Conservation (phyloP, 768 basidiomycete species). For the Austroboletus eburneus region DNA sequence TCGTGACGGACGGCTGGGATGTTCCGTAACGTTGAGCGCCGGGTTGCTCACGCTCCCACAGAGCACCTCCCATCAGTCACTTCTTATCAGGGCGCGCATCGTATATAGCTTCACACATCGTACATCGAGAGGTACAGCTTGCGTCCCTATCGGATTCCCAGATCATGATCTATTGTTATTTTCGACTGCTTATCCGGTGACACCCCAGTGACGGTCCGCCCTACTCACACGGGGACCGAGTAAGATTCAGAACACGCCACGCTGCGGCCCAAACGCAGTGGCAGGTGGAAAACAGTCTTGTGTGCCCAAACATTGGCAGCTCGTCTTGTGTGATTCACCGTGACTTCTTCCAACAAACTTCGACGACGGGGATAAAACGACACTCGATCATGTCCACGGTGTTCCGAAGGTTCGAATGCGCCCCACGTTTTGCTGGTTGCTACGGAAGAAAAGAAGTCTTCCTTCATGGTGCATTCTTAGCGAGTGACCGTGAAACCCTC, state of each 20-base stretch:
- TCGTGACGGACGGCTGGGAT: not conserved
- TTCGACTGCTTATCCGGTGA: constrained; percentile 18
- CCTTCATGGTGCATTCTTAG: constrained; percentile 24
- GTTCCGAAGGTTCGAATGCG: constrained; percentile 16
- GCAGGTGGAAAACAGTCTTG: constrained; percentile 1
- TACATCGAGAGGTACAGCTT: constrained; percentile 22
- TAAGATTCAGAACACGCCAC: constrained; percentile 9
- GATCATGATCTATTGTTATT: constrained; percentile 21
- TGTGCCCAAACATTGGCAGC: not conserved
- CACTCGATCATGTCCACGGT: constrained; percentile 21
- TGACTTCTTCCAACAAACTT: constrained; percentile 1
- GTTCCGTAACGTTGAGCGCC: constrained; percentile 12
- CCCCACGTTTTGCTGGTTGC: constrained; percentile 28
- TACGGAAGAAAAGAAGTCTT: constrained; percentile 31
- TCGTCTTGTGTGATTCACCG: not conserved
- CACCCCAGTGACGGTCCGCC: constrained; percentile 23
- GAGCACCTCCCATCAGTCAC: constrained; percentile 46
- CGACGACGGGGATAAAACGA: constrained; percentile 17
- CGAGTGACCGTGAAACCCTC: constrained; percentile 9
- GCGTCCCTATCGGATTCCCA: constrained; percentile 30
- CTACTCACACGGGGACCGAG: constrained; percentile 17
- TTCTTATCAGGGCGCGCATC: constrained; percentile 42
- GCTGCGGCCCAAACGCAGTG: constrained; percentile 22
- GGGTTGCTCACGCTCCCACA: constrained; percentile 26
- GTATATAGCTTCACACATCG: constrained; percentile 34